Percentiles rank a stretch among this genome's conserved stretches.
These are phyloP conservation scores for Chlorella sp. DNA, from an alignment of 139 green algal genomes.

Conservation along the genomic window DNA sequence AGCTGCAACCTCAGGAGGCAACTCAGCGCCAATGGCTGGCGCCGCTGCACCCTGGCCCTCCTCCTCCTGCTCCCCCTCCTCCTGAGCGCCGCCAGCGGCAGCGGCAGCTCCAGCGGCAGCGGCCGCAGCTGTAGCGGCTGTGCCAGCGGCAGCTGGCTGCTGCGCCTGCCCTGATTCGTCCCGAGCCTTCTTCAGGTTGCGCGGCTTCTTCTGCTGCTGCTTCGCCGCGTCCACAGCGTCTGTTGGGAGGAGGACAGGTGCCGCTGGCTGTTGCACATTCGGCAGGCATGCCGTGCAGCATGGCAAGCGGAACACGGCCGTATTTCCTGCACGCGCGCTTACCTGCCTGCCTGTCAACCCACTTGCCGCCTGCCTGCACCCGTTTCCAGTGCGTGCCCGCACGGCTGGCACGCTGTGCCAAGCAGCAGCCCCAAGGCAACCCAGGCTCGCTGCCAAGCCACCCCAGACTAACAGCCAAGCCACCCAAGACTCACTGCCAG, in stretches of 20 bases:
- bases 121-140: not conserved
- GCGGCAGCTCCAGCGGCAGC: not conserved
- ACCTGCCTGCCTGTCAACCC: too few species aligned
- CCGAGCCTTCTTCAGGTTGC: conserved; percentile 2
- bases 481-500: conserved; percentile 10
- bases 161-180: not conserved
- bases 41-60: not conserved
- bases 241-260: not conserved
- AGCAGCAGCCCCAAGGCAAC: too few species aligned
- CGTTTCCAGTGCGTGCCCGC: too few species aligned
- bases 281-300: too few species aligned
- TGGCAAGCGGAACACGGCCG: too few species aligned
- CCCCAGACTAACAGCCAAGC: too few species aligned
- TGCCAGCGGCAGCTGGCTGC: not conserved
- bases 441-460: too few species aligned
- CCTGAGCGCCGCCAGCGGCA: not conserved
- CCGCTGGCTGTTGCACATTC: too few species aligned
- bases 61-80: not conserved
- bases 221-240: not conserved
- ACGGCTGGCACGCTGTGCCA: too few species aligned
- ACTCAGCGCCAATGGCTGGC: conserved; percentile 17
- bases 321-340: too few species aligned
- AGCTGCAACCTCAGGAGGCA: conserved; percentile 21
- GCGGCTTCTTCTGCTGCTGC: conserved; percentile 27
- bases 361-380: too few species aligned